Evolutionary conservation across 2,329 filamentous ascomycete species (phyloP).

Genomic region (Chrysosporium queenslandicum): DNA sequence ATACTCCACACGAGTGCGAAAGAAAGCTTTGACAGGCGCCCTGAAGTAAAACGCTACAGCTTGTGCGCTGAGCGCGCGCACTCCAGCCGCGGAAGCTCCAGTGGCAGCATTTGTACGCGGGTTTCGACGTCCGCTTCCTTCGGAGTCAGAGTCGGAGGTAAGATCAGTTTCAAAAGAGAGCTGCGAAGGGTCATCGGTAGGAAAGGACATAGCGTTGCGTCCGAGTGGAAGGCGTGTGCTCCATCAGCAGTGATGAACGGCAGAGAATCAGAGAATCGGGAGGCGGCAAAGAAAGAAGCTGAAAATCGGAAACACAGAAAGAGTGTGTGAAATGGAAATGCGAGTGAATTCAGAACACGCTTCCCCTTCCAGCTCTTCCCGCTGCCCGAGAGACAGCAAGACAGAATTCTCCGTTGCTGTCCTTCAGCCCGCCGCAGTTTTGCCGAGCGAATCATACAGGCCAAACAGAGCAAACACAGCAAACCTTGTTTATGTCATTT

Average conservation of each 20-base stretch:
- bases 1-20: conserved; percentile 81
- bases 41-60: conserved; percentile 85
- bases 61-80: conserved; percentile 73
- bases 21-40: conserved; percentile 85
- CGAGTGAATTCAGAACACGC: background rate
- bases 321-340: background rate
- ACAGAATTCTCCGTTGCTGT: background rate
- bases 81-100: conserved; percentile 74
- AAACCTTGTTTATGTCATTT: background rate
- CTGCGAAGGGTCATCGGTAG: conserved; percentile 12
- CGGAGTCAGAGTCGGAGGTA: conserved; percentile 17
- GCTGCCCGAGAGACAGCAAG: background rate
- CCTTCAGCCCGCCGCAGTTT: background rate
- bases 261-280: background rate
- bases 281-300: background rate
- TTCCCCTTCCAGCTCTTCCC: background rate
- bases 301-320: background rate
- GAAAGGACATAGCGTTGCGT: conserved; percentile 15
- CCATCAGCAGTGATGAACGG: conserved; percentile 16
- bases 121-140: conserved; percentile 29
- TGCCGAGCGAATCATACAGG: background rate
- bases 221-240: conserved; percentile 6
- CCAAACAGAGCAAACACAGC: conserved; percentile 20
- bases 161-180: conserved; percentile 9
- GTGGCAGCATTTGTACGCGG: conserved; percentile 52